These are phyloP conservation scores for Scutellaria barbata DNA, from an alignment of 257 asterid genomes.

Conservation along the genomic window DNA sequence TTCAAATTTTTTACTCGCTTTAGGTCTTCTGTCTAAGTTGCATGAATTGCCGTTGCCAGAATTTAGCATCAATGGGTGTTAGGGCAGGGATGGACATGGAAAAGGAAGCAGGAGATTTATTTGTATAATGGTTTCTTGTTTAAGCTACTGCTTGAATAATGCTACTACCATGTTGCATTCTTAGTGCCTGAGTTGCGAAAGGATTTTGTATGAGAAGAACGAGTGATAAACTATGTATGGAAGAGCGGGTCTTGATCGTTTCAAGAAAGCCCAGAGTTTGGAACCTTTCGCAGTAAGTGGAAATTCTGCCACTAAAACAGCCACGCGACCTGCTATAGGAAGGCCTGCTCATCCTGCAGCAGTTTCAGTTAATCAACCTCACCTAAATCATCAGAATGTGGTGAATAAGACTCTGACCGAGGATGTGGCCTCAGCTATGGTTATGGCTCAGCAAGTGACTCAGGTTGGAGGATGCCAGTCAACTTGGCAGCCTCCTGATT, in stretches of 20 bases:
- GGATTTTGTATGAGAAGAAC: conserved; percentile 32
- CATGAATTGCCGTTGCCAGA: conserved; percentile 26
- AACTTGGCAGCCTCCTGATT: conserved; percentile 96
- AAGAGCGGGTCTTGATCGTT: conserved; percentile 88
- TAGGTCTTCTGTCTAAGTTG: conserved; percentile 12
- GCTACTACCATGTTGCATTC: conserved; percentile 27
- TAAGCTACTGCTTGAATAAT: conserved; percentile 17
- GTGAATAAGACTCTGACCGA: conserved; percentile 44
- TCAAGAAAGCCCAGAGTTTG: conserved; percentile 82
- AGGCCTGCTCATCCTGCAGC: conserved; percentile 35
- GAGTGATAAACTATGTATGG: conserved; percentile 68
- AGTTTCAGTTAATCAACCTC: conserved; percentile 48
- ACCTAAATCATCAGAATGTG: conserved; percentile 44
- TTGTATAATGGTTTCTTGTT: conserved; percentile 26
- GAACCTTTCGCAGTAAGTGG: conserved; percentile 82
- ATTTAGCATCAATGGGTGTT: conserved; percentile 27
- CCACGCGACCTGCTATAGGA: conserved; percentile 34
- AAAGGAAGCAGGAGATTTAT: conserved; percentile 27
- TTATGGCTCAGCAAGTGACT: conserved; percentile 62
- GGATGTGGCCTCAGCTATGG: conserved; percentile 45
- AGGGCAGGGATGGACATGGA: conserved; percentile 34
- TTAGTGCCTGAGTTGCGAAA: conserved; percentile 23
- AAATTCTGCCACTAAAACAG: conserved; percentile 51
- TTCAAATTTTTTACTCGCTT: conserved; percentile 23
- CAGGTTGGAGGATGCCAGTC: conserved; percentile 94